Evolutionary conservation across 2,329 filamentous ascomycete species (phyloP), one percentile per base, ranked within the genome.

Genomic region (Periconia sp.): DNA sequence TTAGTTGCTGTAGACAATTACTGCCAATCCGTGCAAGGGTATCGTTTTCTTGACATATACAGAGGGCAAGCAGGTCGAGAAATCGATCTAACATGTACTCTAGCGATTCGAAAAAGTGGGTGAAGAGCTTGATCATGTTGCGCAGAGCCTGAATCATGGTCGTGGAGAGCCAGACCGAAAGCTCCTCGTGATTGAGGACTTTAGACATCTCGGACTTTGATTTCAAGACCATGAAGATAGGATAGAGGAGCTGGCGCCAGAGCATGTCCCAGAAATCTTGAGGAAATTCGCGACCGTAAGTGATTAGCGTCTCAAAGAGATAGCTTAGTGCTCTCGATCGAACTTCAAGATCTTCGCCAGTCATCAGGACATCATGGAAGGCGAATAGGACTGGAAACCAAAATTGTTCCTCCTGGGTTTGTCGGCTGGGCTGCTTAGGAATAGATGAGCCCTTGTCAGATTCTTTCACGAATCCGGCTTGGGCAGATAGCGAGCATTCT

Each of bases 1-100:
- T 96, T 31, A 99, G 76, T 66, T 97, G 92, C 68, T 99, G 94
- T 39, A 99, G 74, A 66, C 95, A 99, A 66, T 99, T 99, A 75
- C 92, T 97, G 38, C 94, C 94, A 59, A 99, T 99, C 17, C 95
- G 84, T 3, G 94, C 95, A 54, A 99, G 92, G 0, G 95, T 99
- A 63, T 99, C 94, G 60, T 99, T 99, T 67, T 99, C 94, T 70
- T 99, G 94, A 67, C 92, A 97, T 51, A 99, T 99, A 66, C 94
- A 99, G 9, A 99, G 81, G 3, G 90, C 92, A 9, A 99, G 77
- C 15, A 99, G 82, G 69, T 97, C 92, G 25, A 99, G 74, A 69
- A 99, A 97, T n/a, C 94, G 82, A 69, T 96, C 91, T 13, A 99
- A 81, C 94, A 99, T 99, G 66, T 96, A 95, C 72, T 97, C 91